phyloP scores from a whole-genome alignment of 2,329 filamentous ascomycete species.

The Lachnellula cervina region DNA sequence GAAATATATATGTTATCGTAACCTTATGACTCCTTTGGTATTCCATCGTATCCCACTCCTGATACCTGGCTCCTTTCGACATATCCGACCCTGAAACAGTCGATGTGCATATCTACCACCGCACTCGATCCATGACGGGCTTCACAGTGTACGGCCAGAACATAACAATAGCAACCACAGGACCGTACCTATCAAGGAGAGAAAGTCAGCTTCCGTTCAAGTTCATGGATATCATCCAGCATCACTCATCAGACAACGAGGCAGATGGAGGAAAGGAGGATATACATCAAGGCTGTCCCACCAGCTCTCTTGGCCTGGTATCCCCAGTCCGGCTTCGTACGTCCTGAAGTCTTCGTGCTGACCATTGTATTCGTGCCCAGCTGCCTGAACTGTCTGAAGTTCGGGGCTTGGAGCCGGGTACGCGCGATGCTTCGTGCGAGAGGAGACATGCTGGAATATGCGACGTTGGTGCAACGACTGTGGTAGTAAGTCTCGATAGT shows the following conservation, averaged over 20 bases:
- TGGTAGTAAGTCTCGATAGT: background rate
- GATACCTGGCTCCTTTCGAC: background rate
- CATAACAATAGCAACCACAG: conserved; percentile 19
- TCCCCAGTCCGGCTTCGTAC: conserved; percentile 15
- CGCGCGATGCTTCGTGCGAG: conserved; percentile 12
- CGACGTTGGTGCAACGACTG: background rate
- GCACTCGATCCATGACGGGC: conserved; percentile 13
- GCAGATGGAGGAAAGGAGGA: background rate
- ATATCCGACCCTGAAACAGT: background rate
- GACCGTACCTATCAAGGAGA: conserved; percentile 16
- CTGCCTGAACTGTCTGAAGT: background rate
- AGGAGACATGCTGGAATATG: conserved; percentile 7
- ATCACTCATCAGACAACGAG: background rate
- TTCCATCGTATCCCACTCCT: background rate
- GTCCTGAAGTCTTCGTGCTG: conserved; percentile 1
- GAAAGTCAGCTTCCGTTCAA: background rate
- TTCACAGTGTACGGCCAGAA: conserved; percentile 19
- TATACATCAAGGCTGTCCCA: conserved; percentile 20
- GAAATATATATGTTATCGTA: background rate
- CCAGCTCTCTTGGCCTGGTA: conserved; percentile 18
- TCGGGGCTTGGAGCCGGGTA: conserved; percentile 10
- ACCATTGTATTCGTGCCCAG: conserved; percentile 3
- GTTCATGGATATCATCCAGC: background rate
- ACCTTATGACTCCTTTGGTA: background rate
- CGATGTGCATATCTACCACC: background rate